Base-by-base conservation (phyloP, 805 yeast genomes). In the Kodamaea fukazawae region DNA sequence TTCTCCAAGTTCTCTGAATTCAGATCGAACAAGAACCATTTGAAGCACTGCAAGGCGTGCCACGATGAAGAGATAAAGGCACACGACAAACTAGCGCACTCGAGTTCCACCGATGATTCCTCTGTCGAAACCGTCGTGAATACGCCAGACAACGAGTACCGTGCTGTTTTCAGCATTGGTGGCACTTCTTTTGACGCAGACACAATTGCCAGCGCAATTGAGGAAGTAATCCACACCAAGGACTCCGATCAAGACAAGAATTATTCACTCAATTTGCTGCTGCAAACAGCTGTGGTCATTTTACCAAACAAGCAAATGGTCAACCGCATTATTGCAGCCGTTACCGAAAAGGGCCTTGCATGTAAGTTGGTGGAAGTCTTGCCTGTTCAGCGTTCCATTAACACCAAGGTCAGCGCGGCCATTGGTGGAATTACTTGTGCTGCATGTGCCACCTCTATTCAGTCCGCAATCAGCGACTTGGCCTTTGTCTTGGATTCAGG, bases 401-500 rank as follows among this genome's bases (percentile, higher is more conserved):
- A 70, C 40, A 74, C 65, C 48, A 73, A 72, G 48, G 75, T 81
- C 7, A 63, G 70, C 8, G 88, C 87, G 1, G 61, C 78, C 0
- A 77, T 85, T 32, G 85, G 83, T 8, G 91, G 90, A 3, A 83
- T 84, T 57, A 78, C 88, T 0, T 85, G 91, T 60, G 79, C 85
- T 6, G 78, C 87, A 0, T 82, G 93, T 58, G 78, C 78, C 1
- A 70, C 70, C 29, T 65, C 90, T 0, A 75, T 86, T 8, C 60
- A 67, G 7, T 59, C 67, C 7, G 70, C 76, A 23, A 76, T 66
- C 17, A 55, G 55, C 25, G 71, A 65, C 4, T 51, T 82, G 29
- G 72, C 76, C 2, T 80, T 75, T 54, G 75, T 84, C 2, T 58
- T 70, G 13, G 78, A 74, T 12, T 67, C 71, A 25, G 75, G 76